Conservation (phyloP, 768 basidiomycete genomes). For the Paxillus ammoniavirescens region DNA sequence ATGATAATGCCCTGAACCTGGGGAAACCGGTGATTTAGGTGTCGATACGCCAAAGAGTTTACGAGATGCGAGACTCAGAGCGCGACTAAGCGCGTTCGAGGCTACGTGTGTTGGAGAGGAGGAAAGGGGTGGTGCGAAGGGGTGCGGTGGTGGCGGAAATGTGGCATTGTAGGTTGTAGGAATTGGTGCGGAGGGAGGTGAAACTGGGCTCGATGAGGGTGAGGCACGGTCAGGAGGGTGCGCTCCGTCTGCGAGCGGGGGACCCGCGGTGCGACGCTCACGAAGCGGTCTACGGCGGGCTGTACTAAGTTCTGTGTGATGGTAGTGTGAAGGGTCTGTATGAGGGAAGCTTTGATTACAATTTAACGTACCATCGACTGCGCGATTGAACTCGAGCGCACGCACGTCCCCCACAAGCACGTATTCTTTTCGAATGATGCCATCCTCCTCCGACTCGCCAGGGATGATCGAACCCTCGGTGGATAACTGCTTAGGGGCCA, state of each 20-base stretch:
- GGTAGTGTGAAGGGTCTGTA: slow-evolving; percentile 10
- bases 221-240: slow-evolving; percentile 35
- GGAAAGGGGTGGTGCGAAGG: slow-evolving; percentile 53
- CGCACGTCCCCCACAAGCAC: slow-evolving; percentile 89
- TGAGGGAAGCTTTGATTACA: not conserved
- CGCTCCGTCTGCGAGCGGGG: slow-evolving; percentile 48
- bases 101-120: slow-evolving; percentile 68
- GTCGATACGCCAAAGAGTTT: slow-evolving; percentile 68
- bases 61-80: slow-evolving; percentile 77
- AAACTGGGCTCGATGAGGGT: slow-evolving; percentile 21
- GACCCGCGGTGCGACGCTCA: slow-evolving; percentile 51
- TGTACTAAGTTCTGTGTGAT: slow-evolving; percentile 56
- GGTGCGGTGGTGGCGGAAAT: slow-evolving; percentile 65
- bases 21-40: slow-evolving; percentile 36
- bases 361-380: slow-evolving; percentile 75
- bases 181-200: slow-evolving; percentile 22
- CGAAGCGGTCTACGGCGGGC: slow-evolving; percentile 58
- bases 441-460: slow-evolving; percentile 83
- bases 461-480: slow-evolving; percentile 71
- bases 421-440: slow-evolving; percentile 80
- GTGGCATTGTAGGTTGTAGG: slow-evolving; percentile 42
- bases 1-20: slow-evolving; percentile 37
- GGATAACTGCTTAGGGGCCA: slow-evolving; percentile 31
- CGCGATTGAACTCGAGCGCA: slow-evolving; percentile 88
- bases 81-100: slow-evolving; percentile 74